phyloP scores from a whole-genome alignment of 1,284 basidiomycete species.

The Trametes sp. region DNA sequence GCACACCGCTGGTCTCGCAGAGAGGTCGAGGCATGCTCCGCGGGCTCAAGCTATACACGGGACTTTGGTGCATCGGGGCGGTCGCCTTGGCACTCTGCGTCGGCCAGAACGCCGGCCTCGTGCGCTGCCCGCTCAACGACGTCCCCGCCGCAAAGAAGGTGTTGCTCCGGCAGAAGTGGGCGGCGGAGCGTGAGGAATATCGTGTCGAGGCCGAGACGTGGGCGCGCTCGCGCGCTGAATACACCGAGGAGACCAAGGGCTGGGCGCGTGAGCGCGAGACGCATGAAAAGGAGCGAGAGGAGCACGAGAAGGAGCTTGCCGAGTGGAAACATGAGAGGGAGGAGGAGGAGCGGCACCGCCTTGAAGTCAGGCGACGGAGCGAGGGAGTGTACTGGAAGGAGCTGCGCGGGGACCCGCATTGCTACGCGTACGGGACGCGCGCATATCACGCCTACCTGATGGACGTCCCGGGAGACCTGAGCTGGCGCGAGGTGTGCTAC shows the following conservation, averaged over 20 bases:
- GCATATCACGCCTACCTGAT: conserved; percentile 29
- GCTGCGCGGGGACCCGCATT: conserved; percentile 19
- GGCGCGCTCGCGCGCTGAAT: conserved; percentile 10
- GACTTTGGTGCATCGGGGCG: background rate
- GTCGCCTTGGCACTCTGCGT: conserved; percentile 7
- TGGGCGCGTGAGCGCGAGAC: conserved; percentile 12
- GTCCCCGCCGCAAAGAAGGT: conserved; percentile 14
- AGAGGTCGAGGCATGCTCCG: background rate
- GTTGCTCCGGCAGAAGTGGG: conserved; percentile 9
- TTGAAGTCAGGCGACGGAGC: conserved; percentile 25
- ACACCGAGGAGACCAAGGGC: background rate
- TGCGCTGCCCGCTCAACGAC: conserved; percentile 16
- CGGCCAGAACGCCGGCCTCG: conserved; percentile 15
- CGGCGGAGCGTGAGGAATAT: conserved; percentile 4
- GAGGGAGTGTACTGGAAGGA: conserved; percentile 31
- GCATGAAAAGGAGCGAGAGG: conserved; percentile 3
- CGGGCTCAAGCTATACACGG: background rate
- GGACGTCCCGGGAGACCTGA: conserved; percentile 23
- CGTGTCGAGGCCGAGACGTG: conserved; percentile 4
- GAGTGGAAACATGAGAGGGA: background rate
- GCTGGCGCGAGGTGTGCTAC: conserved; percentile 30
- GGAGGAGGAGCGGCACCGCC: conserved; percentile 22
- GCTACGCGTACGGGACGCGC: conserved; percentile 26
- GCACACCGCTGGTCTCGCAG: background rate
- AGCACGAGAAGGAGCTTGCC: background rate